These are phyloP conservation scores for Diutina ranongensis DNA, from an alignment of 1,139 yeast species.

Conservation along the genomic window DNA sequence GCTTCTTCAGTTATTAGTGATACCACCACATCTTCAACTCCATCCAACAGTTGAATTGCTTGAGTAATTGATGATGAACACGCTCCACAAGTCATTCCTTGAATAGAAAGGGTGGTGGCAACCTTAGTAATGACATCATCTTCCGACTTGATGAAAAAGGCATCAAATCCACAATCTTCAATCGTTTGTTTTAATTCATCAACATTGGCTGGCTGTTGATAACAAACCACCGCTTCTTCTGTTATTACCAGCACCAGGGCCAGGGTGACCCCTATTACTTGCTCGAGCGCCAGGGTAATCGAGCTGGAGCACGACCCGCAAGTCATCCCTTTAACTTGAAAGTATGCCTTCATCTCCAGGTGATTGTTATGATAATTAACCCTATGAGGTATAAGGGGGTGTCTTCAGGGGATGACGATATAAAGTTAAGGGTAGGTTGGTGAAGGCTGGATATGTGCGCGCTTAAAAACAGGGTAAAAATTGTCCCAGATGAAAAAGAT, in stretches of 20 bases:
- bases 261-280: conserved; percentile 31
- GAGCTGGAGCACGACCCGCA: conserved; percentile 73
- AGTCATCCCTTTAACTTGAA: conserved; percentile 66
- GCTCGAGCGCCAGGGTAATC: conserved; percentile 42
- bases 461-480: background rate
- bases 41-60: conserved; percentile 14
- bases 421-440: no score
- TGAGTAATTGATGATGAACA: conserved; percentile 23
- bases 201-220: conserved; percentile 20
- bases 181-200: conserved; percentile 34
- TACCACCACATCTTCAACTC: conserved; percentile 18
- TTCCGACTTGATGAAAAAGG: conserved; percentile 11
- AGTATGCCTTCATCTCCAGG: conserved; percentile 6
- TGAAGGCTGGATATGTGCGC: no score
- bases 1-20: conserved; percentile 30
- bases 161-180: conserved; percentile 73
- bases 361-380: no score
- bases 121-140: background rate
- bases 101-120: conserved; percentile 7
- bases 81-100: conserved; percentile 31
- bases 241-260: conserved; percentile 64
- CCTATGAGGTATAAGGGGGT: no score
- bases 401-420: no score
- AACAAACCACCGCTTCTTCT: conserved; percentile 60
- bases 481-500: background rate